These are phyloP conservation scores for Populus trichocarpa DNA, from an alignment of 441 rosid genomes.

Conservation along the genomic window DNA sequence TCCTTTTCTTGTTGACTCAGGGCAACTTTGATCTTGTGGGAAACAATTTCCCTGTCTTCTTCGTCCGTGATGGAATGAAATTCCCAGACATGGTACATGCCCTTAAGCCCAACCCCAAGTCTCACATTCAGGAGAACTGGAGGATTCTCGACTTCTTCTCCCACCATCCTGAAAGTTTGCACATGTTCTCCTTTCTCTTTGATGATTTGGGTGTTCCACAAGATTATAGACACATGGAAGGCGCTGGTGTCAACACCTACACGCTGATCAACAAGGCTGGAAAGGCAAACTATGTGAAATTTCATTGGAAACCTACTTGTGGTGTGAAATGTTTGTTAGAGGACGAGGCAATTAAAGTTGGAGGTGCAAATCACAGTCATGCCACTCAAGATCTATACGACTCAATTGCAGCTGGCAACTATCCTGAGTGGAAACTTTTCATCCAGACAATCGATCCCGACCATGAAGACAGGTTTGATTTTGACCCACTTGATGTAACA, in stretches of 20 bases:
- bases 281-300: constrained; percentile 77
- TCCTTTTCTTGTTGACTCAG: constrained; percentile 29
- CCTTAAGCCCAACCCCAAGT: constrained; percentile 90
- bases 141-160: constrained; percentile 92
- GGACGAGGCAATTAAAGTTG: constrained; percentile 85
- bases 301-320: constrained; percentile 97
- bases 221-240: constrained; percentile 98
- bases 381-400: constrained; percentile 92
- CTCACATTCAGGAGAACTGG: constrained; percentile 97
- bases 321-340: constrained; percentile 77
- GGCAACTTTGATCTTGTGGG: constrained; percentile 99
- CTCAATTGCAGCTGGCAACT: constrained; percentile 86
- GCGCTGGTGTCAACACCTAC: constrained; percentile 87
- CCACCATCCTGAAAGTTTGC: constrained; percentile 92
- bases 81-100: constrained; percentile 97
- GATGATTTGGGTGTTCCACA: constrained; percentile 94
- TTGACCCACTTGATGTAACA: constrained; percentile 96
- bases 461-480: constrained; percentile 75
- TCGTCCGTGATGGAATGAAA: constrained; percentile 94
- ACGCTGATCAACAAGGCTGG: constrained; percentile 81
- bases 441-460: constrained; percentile 86
- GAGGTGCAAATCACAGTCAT: constrained; percentile 97
- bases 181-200: constrained; percentile 85
- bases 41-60: constrained; percentile 96
- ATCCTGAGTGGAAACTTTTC: constrained; percentile 88